A percentile compares a stretch with the other conserved stretches of the same genome.
These are phyloP conservation scores for Curvularia eragrostidis DNA, from an alignment of 2,329 filamentous ascomycete species.

Conservation along the genomic window DNA sequence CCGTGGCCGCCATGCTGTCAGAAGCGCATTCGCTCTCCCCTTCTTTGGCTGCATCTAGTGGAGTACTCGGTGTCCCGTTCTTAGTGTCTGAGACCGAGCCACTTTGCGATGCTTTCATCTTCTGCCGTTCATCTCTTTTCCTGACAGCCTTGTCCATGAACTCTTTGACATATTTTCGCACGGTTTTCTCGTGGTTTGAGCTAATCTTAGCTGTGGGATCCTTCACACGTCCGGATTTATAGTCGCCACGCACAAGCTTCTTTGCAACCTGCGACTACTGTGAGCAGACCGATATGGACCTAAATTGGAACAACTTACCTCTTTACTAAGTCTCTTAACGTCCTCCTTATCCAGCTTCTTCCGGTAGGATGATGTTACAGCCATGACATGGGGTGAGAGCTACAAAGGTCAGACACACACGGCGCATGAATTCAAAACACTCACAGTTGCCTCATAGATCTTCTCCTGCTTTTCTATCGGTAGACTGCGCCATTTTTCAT, in stretches of 20 bases:
- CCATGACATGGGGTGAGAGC: slow-evolving; percentile 84
- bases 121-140: slow-evolving; percentile 69
- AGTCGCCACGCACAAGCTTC: slow-evolving; percentile 90
- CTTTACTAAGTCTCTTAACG: slow-evolving; percentile 69
- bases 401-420: slow-evolving; percentile 47
- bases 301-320: slow-evolving; percentile 50
- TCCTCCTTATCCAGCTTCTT: slow-evolving; percentile 85
- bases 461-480: slow-evolving; percentile 89
- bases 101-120: slow-evolving; percentile 59
- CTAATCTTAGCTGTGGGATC: slow-evolving; percentile 76
- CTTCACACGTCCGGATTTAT: slow-evolving; percentile 84
- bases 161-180: slow-evolving; percentile 82
- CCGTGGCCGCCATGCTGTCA: slow-evolving; percentile 30
- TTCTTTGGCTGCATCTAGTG: slow-evolving; percentile 13
- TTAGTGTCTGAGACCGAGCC: slow-evolving; percentile 28
- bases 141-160: slow-evolving; percentile 85
- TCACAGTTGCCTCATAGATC: slow-evolving; percentile 90
- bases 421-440: slow-evolving; percentile 42
- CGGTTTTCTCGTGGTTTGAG: slow-evolving; percentile 78
- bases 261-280: slow-evolving; percentile 66
- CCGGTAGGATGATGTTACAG: slow-evolving; percentile 85
- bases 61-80: slow-evolving; percentile 30
- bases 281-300: slow-evolving; percentile 16
- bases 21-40: slow-evolving; percentile 4
- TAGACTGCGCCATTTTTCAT: slow-evolving; percentile 74